Percentiles rank a stretch among this genome's conserved stretches.
These are phyloP conservation scores for Pouteria campechiana DNA, from an alignment of 179 eudicot species.

Conservation along the genomic window DNA sequence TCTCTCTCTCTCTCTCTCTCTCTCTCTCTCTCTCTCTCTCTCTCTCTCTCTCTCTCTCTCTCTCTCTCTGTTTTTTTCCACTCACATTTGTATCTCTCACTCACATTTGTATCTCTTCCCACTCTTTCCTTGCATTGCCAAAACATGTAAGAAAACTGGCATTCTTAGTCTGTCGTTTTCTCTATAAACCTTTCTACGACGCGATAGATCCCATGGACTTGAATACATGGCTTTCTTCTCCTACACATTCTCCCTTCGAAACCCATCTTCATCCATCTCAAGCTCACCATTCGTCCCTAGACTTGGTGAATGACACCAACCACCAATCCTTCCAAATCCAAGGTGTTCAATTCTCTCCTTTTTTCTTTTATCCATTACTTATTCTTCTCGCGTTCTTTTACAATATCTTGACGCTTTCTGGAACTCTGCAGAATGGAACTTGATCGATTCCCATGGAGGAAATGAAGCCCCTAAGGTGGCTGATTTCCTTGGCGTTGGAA, in stretches of 20 bases:
- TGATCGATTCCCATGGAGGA: constrained; percentile 43
- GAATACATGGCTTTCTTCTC: constrained; percentile 86
- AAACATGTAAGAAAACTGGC: neutral
- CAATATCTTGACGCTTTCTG: neutral
- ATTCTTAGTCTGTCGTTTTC: neutral
- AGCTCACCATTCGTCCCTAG: constrained; percentile 64
- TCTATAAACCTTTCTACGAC: neutral
- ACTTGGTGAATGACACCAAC: constrained; percentile 51
- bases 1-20: constrained; percentile 7
- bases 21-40: constrained; percentile 6
- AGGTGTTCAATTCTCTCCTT: constrained; percentile 19
- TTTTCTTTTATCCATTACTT: neutral
- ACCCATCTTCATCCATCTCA: constrained; percentile 40
- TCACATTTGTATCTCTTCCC: neutral
- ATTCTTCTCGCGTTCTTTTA: neutral
- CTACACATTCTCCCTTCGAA: constrained; percentile 57
- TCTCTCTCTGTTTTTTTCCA: neutral
- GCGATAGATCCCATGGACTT: constrained; percentile 50
- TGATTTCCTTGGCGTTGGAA: constrained; percentile 83
- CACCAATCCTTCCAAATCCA: constrained; percentile 61
- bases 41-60: constrained; percentile 7
- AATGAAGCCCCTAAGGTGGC: constrained; percentile 72
- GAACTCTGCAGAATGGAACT: constrained; percentile 50
- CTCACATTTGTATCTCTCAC: neutral
- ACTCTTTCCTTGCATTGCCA: too few species aligned